Base-by-base conservation (phyloP, 345 rosid genomes). In the Euphorbia lathyris region DNA sequence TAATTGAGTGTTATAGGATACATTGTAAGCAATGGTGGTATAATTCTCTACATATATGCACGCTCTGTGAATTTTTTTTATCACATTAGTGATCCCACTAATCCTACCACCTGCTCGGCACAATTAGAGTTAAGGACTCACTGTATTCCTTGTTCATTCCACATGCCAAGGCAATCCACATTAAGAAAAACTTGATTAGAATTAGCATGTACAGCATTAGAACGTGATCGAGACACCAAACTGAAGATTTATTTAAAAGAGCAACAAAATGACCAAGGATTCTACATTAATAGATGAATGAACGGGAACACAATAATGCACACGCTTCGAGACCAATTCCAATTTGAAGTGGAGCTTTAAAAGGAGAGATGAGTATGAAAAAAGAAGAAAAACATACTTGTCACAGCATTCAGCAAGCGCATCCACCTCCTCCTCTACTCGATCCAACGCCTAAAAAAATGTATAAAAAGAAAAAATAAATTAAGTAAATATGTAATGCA, bases 331-430 rank as follows among this genome's bases (percentile, higher is more conserved):
- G n/a, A 51, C 1, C 45, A 40, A 2, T 40, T 40, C 45, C 45
- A 40, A 6, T 40, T 40, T 40, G 45, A 40, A 40, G 45, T 40
- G 5, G 45, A 40, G 9, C 11, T 40, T 6, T 3, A 47, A 47
- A 48, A 19, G 52, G 52, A 48, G 6, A 16, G n/a, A 48, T 19
- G 52, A 48, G 10, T 19, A 51, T 19, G 56, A 20, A 51, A 51
- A 51, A 51, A 7, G 19, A 51, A 19, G 56, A 51, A 22, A 19
- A 51, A 32, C 70, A 26, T 51, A 85, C 90, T 83, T 89, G 70
- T 95, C 99, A 72, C 99, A 95, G 83, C 99, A 95, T 63, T 95
- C 91, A 47, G 96, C 96, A 2, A 95, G 79, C 48, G 92, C 81
- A 76, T 87, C 79, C 78, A 95, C 97, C 83, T 95, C 99, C 62